Conservation (phyloP, 2,329 filamentous ascomycete genomes). For the Ophiostoma quercus region DNA sequence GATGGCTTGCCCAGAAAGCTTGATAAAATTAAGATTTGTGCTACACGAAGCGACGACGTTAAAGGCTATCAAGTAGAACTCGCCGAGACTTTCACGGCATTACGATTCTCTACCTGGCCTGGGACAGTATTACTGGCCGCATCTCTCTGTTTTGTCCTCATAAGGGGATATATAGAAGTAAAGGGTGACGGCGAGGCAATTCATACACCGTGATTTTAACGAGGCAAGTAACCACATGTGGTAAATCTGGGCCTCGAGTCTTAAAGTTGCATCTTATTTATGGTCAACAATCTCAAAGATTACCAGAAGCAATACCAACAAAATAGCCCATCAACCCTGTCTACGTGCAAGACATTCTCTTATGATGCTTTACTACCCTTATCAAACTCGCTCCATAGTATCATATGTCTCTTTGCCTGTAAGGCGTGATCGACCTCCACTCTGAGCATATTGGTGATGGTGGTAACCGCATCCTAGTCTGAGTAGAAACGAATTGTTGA, state of each 20-base stretch:
- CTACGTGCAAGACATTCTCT: neutral
- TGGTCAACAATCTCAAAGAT: neutral
- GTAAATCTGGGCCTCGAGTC: neutral
- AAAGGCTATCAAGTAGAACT: neutral
- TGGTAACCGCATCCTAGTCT: neutral
- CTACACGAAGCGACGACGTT: neutral
- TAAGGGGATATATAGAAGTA: neutral
- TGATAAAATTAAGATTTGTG: neutral
- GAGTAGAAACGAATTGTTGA: neutral
- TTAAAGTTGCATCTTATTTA: neutral
- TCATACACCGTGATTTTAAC: neutral
- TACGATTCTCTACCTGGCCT: neutral
- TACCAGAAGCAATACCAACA: neutral
- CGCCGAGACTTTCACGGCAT: neutral
- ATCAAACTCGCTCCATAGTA: neutral
- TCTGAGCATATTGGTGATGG: neutral
- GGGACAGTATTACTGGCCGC: neutral
- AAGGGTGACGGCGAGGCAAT: too few species aligned
- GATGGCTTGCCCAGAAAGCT: neutral
- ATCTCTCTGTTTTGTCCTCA: neutral
- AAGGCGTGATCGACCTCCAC: slow-evolving; percentile 23
- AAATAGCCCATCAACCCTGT: neutral
- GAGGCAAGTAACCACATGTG: neutral
- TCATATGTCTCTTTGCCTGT: neutral
- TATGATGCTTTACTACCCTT: neutral